Evolutionary conservation across 305 asterid genomes (phyloP).

Genomic region (Ajuga reptans): DNA sequence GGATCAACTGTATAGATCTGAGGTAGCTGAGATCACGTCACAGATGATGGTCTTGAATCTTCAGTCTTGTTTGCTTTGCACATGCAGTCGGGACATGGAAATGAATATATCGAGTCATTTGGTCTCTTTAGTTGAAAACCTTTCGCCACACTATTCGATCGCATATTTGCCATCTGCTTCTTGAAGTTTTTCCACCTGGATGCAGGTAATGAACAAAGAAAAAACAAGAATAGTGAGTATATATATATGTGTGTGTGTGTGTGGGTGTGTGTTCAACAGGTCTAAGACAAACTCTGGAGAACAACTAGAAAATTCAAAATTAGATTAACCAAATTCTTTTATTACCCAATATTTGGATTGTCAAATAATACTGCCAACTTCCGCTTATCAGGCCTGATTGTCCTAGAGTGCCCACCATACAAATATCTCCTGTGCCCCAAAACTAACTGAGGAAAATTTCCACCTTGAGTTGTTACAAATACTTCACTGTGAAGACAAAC

Average conservation of each 20-base stretch:
- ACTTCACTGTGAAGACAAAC: constrained; percentile 97
- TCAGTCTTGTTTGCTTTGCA: constrained; percentile 55
- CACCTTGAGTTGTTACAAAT: constrained; percentile 96
- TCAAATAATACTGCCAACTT: constrained; percentile 67
- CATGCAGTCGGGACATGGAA: constrained; percentile 93
- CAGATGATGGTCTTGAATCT: constrained; percentile 42
- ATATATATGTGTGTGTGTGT: no score
- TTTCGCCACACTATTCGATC: constrained; percentile 70
- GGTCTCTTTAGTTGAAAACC: constrained; percentile 79
- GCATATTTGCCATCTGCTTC: constrained; percentile 64
- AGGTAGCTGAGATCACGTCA: constrained; percentile 29
- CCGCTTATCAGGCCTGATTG: constrained; percentile 84
- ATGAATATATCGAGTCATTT: constrained; percentile 67
- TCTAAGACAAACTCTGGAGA: neutral
- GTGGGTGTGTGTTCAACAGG: neutral
- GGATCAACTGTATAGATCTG: neutral
- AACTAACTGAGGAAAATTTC: constrained; percentile 90
- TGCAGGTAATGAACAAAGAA: neutral
- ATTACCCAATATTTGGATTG: constrained; percentile 80
- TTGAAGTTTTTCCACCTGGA: constrained; percentile 83
- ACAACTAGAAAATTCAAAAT: neutral
- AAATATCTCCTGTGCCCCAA: constrained; percentile 86
- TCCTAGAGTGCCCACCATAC: constrained; percentile 86
- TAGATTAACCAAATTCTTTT: neutral
- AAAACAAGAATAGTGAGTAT: neutral